These are phyloP conservation scores for Erucastrum elatum DNA, from an alignment of 345 rosid species.

Conservation along the genomic window DNA sequence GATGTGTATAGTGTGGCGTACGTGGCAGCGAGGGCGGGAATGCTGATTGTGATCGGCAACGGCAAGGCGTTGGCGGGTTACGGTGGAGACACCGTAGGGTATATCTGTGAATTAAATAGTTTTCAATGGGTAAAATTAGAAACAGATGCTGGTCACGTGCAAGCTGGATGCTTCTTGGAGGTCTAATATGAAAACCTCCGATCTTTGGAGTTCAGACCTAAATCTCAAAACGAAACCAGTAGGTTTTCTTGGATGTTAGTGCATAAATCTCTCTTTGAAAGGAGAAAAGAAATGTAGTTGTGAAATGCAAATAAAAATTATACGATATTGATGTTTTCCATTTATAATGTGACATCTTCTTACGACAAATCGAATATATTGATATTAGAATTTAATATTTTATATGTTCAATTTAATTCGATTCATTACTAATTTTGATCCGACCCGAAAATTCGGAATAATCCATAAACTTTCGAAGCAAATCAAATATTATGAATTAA, in stretches of 20 bases:
- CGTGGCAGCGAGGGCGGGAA: slow-evolving; percentile 47
- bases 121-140: slow-evolving; percentile 52
- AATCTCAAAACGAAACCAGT: not conserved
- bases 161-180: slow-evolving; percentile 62
- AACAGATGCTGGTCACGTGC: slow-evolving; percentile 55
- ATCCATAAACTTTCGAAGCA: no score
- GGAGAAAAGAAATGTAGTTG: not conserved
- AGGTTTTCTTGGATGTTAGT: not conserved
- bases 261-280: not conserved
- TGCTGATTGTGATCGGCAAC: slow-evolving; percentile 62
- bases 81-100: slow-evolving; percentile 24
- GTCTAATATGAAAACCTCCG: slow-evolving; percentile 30
- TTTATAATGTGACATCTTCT: no score
- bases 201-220: not conserved
- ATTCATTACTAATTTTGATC: no score
- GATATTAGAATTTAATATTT: no score
- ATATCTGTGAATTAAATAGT: slow-evolving; percentile 23
- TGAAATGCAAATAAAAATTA: no score
- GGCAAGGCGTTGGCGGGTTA: slow-evolving; percentile 38
- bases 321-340: no score
- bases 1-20: slow-evolving; percentile 45
- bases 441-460: no score
- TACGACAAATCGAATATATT: no score
- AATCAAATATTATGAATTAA: no score
- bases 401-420: no score